Evolutionary conservation across 768 basidiomycete genomes (phyloP), one percentile per base, ranked within the genome.

Genomic region (Cystofilobasidium bisporidii): DNA sequence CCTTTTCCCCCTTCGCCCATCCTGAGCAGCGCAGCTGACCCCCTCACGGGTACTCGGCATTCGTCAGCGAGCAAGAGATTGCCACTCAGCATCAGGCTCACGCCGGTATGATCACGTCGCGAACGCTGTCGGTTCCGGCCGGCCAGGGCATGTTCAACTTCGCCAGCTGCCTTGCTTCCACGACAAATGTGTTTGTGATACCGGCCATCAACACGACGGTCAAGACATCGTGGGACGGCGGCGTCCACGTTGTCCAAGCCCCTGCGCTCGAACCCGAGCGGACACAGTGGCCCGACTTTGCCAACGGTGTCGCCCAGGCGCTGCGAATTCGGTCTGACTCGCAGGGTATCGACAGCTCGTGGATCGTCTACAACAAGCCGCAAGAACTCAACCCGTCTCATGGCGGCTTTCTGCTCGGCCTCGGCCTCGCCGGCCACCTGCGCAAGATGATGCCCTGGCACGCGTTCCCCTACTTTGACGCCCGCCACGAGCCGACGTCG

Each of bases 241-340:
- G 85, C 43, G 79, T 81, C 12, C 81, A 86, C 38, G 76, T 82
- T 20, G 84, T 86, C 0, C 89, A 90, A 67, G 74, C 80, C n/a
- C 85, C 86, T 24, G 88, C 89, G 75, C 83, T 91, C 67, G 80
- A 83, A 0, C 72, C 78, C 0, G 93, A 97, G 50, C 86, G 85
- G 36, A 77, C 84, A 8, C 83, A 81, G 61, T 99, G 94, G 96
- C 91, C 89, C n/a, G 89, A 93, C 69, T 99, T 99, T 77, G 92
- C 98, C 77, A 92, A 94, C 71, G 96, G 96, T 14, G 94, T 96
- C 0, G 91, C 91, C 11, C 89, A 91, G 5, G 96, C 87, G 3
- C 77, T 99, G 53, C 85, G 89, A 10, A 85, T 97, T 60, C 85
- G 87, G 0, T 85, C 88, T 0, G 82, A 83, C n/a, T 83, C 86